Conservation (phyloP, 108 stramenopile species). For the Pseudonitzschia multistriata region DNA sequence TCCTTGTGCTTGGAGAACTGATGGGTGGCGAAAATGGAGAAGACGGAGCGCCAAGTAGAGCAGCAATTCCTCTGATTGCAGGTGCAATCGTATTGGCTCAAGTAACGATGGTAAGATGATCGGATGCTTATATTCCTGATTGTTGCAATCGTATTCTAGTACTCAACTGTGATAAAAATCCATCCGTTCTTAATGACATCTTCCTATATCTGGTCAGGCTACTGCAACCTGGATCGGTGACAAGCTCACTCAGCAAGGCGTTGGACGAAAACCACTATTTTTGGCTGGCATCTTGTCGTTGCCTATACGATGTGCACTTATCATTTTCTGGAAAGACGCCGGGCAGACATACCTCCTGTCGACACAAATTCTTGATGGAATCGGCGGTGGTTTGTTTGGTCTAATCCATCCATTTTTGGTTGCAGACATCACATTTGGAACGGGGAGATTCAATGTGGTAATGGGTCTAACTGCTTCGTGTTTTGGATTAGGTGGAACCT, state of each 20-base stretch:
- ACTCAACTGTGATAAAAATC: background rate
- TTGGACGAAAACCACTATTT: slow-evolving; percentile 79
- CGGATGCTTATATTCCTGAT: too few relatives aligned
- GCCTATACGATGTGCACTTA: slow-evolving; percentile 80
- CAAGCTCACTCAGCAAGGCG: slow-evolving; percentile 53
- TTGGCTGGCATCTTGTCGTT: slow-evolving; percentile 69
- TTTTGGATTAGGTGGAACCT: slow-evolving; percentile 81
- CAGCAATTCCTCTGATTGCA: slow-evolving; percentile 82
- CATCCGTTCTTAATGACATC: background rate
- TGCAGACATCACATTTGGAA: slow-evolving; percentile 86
- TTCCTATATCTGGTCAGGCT: slow-evolving; percentile 13
- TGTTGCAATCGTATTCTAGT: too few relatives aligned
- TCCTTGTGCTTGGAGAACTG: slow-evolving; percentile 82
- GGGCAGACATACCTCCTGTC: slow-evolving; percentile 69
- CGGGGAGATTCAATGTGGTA: slow-evolving; percentile 83
- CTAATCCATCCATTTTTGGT: slow-evolving; percentile 83
- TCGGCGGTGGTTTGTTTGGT: slow-evolving; percentile 82
- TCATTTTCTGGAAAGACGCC: slow-evolving; percentile 81
- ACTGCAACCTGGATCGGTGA: slow-evolving; percentile 67
- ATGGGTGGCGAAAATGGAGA: slow-evolving; percentile 85
- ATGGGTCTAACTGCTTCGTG: slow-evolving; percentile 81
- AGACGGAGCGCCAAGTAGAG: slow-evolving; percentile 60
- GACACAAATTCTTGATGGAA: slow-evolving; percentile 84
- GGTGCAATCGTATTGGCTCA: slow-evolving; percentile 86
- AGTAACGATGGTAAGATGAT: slow-evolving; percentile 56